Evolutionary conservation across 1,284 basidiomycete genomes (phyloP).

Genomic region (Ustilago sp.): DNA sequence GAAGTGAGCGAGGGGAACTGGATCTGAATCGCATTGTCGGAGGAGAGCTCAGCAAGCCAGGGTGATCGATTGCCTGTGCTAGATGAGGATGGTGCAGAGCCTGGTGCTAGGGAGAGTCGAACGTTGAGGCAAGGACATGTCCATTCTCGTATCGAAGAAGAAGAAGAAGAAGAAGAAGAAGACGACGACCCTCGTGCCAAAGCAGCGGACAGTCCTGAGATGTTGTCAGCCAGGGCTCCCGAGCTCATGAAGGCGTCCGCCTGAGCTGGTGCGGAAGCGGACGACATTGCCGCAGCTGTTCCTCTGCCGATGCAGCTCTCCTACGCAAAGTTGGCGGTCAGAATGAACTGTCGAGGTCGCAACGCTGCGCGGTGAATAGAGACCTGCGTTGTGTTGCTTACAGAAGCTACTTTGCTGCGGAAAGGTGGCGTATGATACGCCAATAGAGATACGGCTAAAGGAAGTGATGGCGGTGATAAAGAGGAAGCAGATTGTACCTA

Average conservation of each 20-base stretch:
- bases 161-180: too few relatives aligned
- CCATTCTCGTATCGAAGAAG: conserved; percentile 33
- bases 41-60: conserved; percentile 37
- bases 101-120: conserved; percentile 29
- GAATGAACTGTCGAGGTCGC: neutral
- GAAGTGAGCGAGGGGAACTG: conserved; percentile 38
- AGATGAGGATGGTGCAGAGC: conserved; percentile 6
- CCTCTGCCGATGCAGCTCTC: neutral
- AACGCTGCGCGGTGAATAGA: neutral
- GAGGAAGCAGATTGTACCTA: neutral
- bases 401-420: neutral
- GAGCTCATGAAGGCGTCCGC: conserved; percentile 11
- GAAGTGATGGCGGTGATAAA: neutral
- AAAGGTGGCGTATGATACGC: neutral
- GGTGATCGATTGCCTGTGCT: conserved; percentile 3
- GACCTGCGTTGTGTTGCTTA: neutral
- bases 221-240: neutral
- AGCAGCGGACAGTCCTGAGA: conserved; percentile 30
- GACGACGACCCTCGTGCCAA: conserved; percentile 7
- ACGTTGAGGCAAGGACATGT: conserved; percentile 50
- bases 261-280: conserved; percentile 9
- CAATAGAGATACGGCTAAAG: neutral
- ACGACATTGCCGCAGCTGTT: conserved; percentile 16
- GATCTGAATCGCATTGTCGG: conserved; percentile 41
- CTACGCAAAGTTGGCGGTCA: neutral